Percentiles rank a stretch among this genome's conserved stretches.
These are phyloP conservation scores for Solanum bulbocastanum DNA, from an alignment of 257 asterid species.

Conservation along the genomic window DNA sequence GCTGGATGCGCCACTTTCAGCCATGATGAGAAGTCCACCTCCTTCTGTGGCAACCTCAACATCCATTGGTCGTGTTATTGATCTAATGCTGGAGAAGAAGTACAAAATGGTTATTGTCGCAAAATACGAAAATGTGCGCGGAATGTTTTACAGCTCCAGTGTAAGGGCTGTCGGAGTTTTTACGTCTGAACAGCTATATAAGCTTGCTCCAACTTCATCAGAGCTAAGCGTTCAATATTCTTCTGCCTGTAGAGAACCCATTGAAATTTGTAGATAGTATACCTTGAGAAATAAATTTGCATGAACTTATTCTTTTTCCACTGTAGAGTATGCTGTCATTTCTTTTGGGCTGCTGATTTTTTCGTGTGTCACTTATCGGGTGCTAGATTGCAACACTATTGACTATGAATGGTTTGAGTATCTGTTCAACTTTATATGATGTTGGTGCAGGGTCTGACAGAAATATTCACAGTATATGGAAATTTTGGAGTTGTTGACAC, in stretches of 20 bases:
- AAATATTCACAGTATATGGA: neutral
- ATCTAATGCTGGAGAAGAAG: constrained; percentile 3
- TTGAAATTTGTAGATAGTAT: constrained; percentile 13
- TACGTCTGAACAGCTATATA: constrained; percentile 31
- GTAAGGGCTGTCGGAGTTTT: constrained; percentile 50
- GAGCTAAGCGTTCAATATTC: constrained; percentile 15
- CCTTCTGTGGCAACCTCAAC: constrained; percentile 6
- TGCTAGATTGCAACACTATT: neutral
- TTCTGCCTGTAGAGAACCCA: constrained; percentile 12
- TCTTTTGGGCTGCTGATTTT: neutral
- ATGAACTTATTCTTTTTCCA: neutral
- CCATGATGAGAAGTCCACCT: constrained; percentile 17
- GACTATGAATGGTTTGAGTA: neutral
- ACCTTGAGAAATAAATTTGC: neutral
- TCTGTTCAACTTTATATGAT: neutral
- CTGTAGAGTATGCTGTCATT: neutral
- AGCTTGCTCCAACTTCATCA: constrained; percentile 23
- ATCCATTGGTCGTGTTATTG: constrained; percentile 2
- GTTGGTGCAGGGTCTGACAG: neutral
- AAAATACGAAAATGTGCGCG: neutral
- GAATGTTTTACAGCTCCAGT: constrained; percentile 27
- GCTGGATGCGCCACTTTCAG: constrained; percentile 49
- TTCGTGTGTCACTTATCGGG: neutral
- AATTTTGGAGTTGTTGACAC: neutral
- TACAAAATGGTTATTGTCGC: constrained; percentile 1